Evolutionary conservation across 1,284 basidiomycete genomes (phyloP).

Genomic region (Mycosarcoma maydis): DNA sequence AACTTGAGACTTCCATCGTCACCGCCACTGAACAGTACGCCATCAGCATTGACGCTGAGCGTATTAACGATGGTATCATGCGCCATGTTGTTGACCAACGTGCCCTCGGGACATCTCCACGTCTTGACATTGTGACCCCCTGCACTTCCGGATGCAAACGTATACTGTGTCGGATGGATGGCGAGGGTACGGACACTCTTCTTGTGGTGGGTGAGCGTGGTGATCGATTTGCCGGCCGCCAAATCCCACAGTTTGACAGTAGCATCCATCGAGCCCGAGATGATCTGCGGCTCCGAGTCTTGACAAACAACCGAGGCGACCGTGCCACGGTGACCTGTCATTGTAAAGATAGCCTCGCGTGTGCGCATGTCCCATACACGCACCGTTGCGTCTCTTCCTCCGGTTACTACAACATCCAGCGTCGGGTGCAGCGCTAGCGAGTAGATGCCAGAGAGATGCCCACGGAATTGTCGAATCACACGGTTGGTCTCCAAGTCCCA

Average conservation of each 20-base stretch:
- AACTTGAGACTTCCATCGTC: slow-evolving; percentile 60
- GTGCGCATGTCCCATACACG: slow-evolving; percentile 99
- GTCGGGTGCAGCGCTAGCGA: slow-evolving; percentile 83
- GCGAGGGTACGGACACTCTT: slow-evolving; percentile 92
- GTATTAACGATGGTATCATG: slow-evolving; percentile 99
- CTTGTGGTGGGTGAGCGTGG: slow-evolving; percentile 96
- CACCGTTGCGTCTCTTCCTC: slow-evolving; percentile 92
- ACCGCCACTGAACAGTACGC: slow-evolving; percentile 90
- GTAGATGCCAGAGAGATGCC: slow-evolving; percentile 96
- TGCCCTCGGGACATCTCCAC: slow-evolving; percentile 97
- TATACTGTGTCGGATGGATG: slow-evolving; percentile 88
- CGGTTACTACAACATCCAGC: slow-evolving; percentile 91
- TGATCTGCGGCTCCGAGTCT: slow-evolving; percentile 95
- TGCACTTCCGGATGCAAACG: slow-evolving; percentile 89
- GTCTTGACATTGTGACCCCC: slow-evolving; percentile 99
- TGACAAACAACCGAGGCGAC: slow-evolving; percentile 94
- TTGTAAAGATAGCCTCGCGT: slow-evolving; percentile 91
- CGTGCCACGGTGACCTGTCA: slow-evolving; percentile 91
- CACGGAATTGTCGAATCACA: slow-evolving; percentile 97
- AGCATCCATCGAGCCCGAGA: slow-evolving; percentile 97
- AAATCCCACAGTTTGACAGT: slow-evolving; percentile 97
- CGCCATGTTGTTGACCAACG: slow-evolving; percentile 92
- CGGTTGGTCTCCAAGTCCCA: slow-evolving; percentile 99
- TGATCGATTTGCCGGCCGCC: slow-evolving; percentile 96
- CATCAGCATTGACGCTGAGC: slow-evolving; percentile 89